Conservation (phyloP, 2,329 filamentous ascomycete genomes). For the Alternaria atra region DNA sequence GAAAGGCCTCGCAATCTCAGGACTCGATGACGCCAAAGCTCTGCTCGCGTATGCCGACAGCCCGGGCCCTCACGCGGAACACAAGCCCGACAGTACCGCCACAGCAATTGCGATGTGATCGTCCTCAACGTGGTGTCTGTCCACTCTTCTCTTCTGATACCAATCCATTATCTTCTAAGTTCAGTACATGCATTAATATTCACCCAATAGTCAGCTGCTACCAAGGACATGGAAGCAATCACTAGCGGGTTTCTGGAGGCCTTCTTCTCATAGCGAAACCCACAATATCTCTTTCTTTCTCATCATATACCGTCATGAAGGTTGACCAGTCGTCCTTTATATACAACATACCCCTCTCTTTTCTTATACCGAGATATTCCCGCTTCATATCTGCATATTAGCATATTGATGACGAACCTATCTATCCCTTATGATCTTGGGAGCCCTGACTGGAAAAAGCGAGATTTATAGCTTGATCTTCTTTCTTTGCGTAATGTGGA, state of each 20-base stretch:
- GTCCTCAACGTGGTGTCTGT: not conserved
- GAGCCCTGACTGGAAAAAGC: not conserved
- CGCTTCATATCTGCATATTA: conserved; percentile 4
- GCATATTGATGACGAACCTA: conserved; percentile 1
- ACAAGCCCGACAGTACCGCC: conserved; percentile 16
- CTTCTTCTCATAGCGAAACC: not conserved
- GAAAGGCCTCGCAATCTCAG: conserved; percentile 50
- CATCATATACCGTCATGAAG: conserved; percentile 4
- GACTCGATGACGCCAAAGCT: conserved; percentile 48
- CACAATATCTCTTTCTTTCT: not conserved
- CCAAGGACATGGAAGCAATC: not conserved
- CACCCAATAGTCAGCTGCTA: not conserved
- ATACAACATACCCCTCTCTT: conserved; percentile 16
- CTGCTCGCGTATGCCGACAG: conserved; percentile 46
- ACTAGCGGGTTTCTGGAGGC: not conserved
- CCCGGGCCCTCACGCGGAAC: conserved; percentile 18
- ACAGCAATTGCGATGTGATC: conserved; percentile 13
- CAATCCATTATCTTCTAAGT: not conserved
- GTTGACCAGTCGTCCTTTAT: not conserved
- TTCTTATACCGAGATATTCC: not conserved
- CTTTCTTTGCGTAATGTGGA: conserved; percentile 1
- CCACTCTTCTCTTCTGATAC: not conserved
- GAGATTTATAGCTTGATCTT: not conserved
- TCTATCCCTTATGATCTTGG: not conserved
- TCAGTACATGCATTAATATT: conserved; percentile 11